A percentile compares a stretch with the other conserved stretches of the same genome.
These are phyloP conservation scores for Panicum virgatum DNA, from an alignment of 202 grass and related monocot genomes.

Conservation along the genomic window DNA sequence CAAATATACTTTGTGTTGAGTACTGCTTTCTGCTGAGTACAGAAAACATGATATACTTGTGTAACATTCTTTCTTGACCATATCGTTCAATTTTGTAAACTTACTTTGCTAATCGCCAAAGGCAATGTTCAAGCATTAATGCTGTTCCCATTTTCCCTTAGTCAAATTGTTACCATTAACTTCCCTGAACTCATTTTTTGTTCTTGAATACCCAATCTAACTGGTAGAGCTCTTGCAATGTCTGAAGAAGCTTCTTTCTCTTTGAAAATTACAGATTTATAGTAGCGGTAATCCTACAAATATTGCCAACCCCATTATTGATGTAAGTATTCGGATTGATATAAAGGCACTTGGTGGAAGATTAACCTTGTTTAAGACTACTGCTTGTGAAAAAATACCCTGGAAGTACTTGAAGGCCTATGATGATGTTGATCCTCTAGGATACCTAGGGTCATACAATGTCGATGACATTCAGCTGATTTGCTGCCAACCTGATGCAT, in stretches of 20 bases:
- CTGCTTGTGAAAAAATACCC: conserved; percentile 78
- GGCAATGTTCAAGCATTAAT: neutral
- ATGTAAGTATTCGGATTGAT: conserved; percentile 95
- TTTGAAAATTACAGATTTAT: conserved; percentile 77
- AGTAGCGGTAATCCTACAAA: conserved; percentile 99
- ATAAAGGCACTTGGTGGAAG: conserved; percentile 90
- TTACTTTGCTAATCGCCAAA: neutral
- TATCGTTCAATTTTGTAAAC: neutral
- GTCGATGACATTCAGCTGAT: conserved; percentile 93
- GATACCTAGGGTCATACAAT: conserved; percentile 85
- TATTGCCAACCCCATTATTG: conserved; percentile 95
- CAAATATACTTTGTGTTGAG: neutral
- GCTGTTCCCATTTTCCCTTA: conserved; percentile 11
- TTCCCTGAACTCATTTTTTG: neutral
- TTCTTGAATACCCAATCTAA: neutral
- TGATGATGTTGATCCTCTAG: conserved; percentile 64
- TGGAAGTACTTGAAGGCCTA: conserved; percentile 64
- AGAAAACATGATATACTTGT: neutral
- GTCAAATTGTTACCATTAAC: conserved; percentile 15
- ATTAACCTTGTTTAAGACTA: conserved; percentile 80
- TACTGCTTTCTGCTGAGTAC: neutral
- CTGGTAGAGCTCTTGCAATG: conserved; percentile 1
- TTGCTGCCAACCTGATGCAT: conserved; percentile 96
- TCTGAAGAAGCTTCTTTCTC: conserved; percentile 21
- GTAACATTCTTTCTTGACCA: neutral